Evolutionary conservation across 2,329 filamentous ascomycete species (phyloP).

Genomic region (Leptographium radiaticola): DNA sequence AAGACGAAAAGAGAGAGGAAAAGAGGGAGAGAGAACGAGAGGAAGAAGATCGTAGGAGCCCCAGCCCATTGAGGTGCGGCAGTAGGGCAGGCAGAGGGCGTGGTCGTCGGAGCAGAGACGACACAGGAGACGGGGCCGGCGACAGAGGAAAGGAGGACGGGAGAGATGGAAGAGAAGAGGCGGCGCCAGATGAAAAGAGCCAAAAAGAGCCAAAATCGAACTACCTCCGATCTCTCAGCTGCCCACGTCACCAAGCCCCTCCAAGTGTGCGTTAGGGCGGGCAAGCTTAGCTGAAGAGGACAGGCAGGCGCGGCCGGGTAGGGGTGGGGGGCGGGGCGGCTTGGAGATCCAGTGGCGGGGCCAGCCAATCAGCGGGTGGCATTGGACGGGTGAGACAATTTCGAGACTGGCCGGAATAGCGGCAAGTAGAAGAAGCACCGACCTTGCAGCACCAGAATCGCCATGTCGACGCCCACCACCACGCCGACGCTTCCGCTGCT

Average conservation of each 20-base stretch:
- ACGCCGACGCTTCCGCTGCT: conserved; percentile 2
- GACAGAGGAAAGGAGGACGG: background rate
- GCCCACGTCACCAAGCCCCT: background rate
- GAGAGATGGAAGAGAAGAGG: background rate
- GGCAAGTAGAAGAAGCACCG: too few species aligned
- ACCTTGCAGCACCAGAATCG: too few species aligned
- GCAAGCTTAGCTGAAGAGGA: background rate
- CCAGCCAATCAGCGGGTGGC: too few species aligned
- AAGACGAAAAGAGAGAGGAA: background rate
- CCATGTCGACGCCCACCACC: background rate
- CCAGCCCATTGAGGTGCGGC: background rate
- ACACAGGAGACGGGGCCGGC: background rate
- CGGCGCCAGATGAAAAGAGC: too few species aligned
- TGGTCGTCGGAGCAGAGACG: background rate
- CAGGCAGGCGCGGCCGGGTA: background rate
- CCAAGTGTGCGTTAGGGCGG: background rate
- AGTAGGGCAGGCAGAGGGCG: background rate
- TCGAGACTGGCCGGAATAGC: too few species aligned
- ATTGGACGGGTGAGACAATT: too few species aligned
- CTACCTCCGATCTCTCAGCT: background rate
- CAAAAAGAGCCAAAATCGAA: too few species aligned
- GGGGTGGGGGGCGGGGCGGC: too few species aligned
- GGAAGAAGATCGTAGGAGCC: background rate
- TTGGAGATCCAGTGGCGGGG: too few species aligned
- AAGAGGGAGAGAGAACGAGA: background rate